Evolutionary conservation across 23 red algal species (phyloP).

Genomic region (Gracilaria gracilis): DNA sequence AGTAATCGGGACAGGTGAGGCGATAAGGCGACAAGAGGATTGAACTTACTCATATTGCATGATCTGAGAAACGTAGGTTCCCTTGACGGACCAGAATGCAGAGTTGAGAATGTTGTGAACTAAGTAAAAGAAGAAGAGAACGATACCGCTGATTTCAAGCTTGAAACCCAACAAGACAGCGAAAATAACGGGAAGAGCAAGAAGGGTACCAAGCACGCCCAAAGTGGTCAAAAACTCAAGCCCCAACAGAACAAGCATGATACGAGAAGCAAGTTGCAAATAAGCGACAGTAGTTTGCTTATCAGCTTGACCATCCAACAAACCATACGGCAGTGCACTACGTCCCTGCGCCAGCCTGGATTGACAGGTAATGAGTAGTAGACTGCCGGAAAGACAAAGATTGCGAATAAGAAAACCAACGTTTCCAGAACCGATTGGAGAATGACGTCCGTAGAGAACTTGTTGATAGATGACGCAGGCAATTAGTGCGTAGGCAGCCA

Average conservation of each 20-base stretch:
- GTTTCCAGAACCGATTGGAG: slow-evolving; percentile 87
- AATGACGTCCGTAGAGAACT: slow-evolving; percentile 91
- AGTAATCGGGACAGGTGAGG: neutral
- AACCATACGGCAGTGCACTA: slow-evolving; percentile 73
- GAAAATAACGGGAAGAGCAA: slow-evolving; percentile 90
- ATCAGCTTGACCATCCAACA: slow-evolving; percentile 70
- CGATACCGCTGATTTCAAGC: slow-evolving; percentile 77
- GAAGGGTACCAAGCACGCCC: slow-evolving; percentile 76
- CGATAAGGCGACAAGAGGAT: neutral
- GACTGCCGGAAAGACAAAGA: slow-evolving; percentile 86
- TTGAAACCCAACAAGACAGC: slow-evolving; percentile 90
- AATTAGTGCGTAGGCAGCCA: slow-evolving; percentile 82
- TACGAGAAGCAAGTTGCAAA: slow-evolving; percentile 87
- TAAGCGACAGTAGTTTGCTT: slow-evolving; percentile 84
- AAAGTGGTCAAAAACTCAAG: slow-evolving; percentile 91
- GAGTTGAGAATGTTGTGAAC: slow-evolving; percentile 94
- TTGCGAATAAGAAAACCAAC: slow-evolving; percentile 95
- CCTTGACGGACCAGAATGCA: slow-evolving; percentile 91
- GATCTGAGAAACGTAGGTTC: slow-evolving; percentile 84
- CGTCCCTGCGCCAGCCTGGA: slow-evolving; percentile 80
- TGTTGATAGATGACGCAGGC: slow-evolving; percentile 93
- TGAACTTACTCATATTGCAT: slow-evolving; percentile 91
- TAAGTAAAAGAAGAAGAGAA: slow-evolving; percentile 90
- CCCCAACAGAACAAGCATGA: slow-evolving; percentile 93
- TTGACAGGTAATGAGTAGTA: slow-evolving; percentile 86